Conservation (phyloP, 116 monocot species). For the Trichopus zeylanicus region DNA sequence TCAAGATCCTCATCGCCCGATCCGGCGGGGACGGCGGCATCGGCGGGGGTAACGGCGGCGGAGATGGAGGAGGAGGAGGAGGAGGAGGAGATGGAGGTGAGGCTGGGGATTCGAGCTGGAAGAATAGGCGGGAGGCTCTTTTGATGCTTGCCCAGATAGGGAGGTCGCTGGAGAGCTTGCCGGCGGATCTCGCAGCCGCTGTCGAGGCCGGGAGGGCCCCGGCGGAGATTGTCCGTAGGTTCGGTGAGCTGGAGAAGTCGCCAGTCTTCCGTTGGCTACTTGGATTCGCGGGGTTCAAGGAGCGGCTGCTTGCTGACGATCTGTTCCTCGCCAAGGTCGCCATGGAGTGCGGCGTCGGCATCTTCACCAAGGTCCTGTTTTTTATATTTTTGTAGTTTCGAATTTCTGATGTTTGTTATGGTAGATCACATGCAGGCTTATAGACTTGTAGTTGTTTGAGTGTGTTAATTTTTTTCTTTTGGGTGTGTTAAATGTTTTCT, state of each 20-base stretch:
- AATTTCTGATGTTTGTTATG: not conserved
- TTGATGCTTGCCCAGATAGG: constrained; percentile 40
- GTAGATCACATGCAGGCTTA: not conserved
- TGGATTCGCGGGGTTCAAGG: constrained; percentile 74
- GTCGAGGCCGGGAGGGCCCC: constrained; percentile 60
- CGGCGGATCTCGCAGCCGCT: constrained; percentile 51
- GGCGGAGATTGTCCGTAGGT: constrained; percentile 29
- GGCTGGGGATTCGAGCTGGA: constrained; percentile 13
- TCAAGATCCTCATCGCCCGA: constrained; percentile 8
- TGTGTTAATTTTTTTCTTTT: not conserved
- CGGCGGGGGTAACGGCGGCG: constrained; percentile 3
- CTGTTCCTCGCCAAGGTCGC: constrained; percentile 70
- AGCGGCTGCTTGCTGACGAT: constrained; percentile 73
- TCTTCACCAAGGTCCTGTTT: constrained; percentile 61
- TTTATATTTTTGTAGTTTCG: not conserved
- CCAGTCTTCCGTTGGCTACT: constrained; percentile 61
- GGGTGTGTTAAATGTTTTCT: no score
- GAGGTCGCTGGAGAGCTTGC: constrained; percentile 48
- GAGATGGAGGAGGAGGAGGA: constrained; percentile 17
- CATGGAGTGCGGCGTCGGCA: constrained; percentile 84
- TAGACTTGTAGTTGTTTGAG: not conserved
- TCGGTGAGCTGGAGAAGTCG: constrained; percentile 54
- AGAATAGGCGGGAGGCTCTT: constrained; percentile 41
- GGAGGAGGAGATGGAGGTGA: constrained; percentile 17
- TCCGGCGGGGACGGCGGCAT: constrained; percentile 11